These are phyloP conservation scores for Cetradonia linearis DNA, from an alignment of 495 filamentous ascomycete species.

Conservation along the genomic window DNA sequence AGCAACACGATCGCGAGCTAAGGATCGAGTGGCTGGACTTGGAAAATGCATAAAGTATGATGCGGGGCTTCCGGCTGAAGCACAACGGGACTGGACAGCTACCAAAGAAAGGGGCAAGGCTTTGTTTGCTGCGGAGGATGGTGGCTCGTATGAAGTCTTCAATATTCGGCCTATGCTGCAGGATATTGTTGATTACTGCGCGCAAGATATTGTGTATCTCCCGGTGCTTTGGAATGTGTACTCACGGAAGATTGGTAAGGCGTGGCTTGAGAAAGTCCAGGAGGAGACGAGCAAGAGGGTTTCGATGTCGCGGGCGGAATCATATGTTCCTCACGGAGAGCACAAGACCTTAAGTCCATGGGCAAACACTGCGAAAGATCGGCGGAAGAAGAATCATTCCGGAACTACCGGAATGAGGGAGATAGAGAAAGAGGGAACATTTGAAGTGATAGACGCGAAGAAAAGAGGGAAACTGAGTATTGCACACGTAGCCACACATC, in stretches of 20 bases:
- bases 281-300: constrained; percentile 26
- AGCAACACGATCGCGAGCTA: constrained; percentile 11
- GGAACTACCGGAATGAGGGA: background rate
- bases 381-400: background rate
- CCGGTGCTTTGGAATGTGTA: constrained; percentile 31
- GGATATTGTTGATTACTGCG: constrained; percentile 39
- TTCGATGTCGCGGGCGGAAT: constrained; percentile 7
- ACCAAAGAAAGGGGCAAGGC: constrained; percentile 33
- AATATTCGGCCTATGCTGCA: constrained; percentile 36
- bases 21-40: constrained; percentile 26
- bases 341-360: constrained; percentile 12
- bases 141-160: constrained; percentile 41
- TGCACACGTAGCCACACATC: constrained; percentile 3
- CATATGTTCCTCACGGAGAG: constrained; percentile 8
- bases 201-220: constrained; percentile 37
- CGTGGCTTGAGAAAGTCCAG: constrained; percentile 26
- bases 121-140: constrained; percentile 32
- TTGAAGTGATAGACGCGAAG: background rate
- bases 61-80: constrained; percentile 16
- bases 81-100: constrained; percentile 28
- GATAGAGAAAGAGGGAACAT: background rate
- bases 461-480: background rate
- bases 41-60: constrained; percentile 37
- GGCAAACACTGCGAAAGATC: constrained; percentile 3
- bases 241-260: constrained; percentile 21